phyloP scores from a whole-genome alignment of 192 early-diverging fungal genomes.

The Gaertneriomyces semiglobifer region DNA sequence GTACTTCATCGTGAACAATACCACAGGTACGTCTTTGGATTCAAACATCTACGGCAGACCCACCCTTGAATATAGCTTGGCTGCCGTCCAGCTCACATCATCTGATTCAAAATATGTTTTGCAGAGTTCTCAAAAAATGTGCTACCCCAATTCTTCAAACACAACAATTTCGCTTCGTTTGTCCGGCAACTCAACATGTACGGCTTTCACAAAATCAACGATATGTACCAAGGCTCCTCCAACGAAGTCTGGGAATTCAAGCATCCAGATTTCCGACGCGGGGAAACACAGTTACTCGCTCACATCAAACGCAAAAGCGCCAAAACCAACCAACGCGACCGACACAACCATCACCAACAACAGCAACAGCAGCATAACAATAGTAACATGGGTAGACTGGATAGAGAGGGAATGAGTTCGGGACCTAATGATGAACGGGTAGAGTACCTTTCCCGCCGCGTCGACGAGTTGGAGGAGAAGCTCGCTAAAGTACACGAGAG shows the following conservation, averaged over 20 bases:
- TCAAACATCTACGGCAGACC: too few relatives aligned
- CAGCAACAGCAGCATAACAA: conserved; percentile 4
- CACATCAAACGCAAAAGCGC: conserved; percentile 43
- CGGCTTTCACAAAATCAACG: conserved; percentile 56
- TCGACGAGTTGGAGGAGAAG: conserved; percentile 34
- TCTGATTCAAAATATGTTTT: too few relatives aligned
- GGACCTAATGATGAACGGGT: conserved; percentile 18
- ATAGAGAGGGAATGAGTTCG: background rate
- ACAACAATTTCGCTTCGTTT: conserved; percentile 49
- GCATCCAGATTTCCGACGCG: conserved; percentile 41
- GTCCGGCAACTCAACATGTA: conserved; percentile 50
- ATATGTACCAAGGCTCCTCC: conserved; percentile 33
- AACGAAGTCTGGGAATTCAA: conserved; percentile 45
- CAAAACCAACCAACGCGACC: conserved; percentile 15
- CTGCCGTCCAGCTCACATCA: too few relatives aligned
- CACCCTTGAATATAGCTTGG: too few relatives aligned
- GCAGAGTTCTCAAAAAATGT: conserved; percentile 43
- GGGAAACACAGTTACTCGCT: conserved; percentile 28
- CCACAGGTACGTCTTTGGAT: conserved; percentile 29
- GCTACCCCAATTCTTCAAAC: conserved; percentile 44
- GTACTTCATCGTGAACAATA: conserved; percentile 42
- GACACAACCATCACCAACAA: background rate
- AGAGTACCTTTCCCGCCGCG: conserved; percentile 11
- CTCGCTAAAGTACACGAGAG: conserved; percentile 38
- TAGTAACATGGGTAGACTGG: background rate